Evolutionary conservation across 2,329 filamentous ascomycete species (phyloP).

Genomic region (Stachybotrys echinatus): DNA sequence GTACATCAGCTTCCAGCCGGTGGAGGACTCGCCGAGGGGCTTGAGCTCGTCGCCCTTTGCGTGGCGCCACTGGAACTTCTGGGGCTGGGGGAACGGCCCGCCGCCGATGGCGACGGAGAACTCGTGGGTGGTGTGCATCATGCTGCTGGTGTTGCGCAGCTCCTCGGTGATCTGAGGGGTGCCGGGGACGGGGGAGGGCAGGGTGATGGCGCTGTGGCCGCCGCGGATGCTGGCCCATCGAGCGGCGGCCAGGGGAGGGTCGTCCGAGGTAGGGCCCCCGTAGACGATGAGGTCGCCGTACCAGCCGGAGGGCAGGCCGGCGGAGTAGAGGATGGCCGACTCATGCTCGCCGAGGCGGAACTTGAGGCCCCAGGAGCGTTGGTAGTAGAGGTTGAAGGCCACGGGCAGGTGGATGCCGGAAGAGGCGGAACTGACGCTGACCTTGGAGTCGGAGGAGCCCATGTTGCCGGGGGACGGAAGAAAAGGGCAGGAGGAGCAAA

Average conservation of each 20-base stretch:
- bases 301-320: slow-evolving; percentile 5
- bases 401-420: slow-evolving; percentile 3
- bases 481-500: background rate
- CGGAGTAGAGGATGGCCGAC: slow-evolving; percentile 2
- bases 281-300: slow-evolving; percentile 10
- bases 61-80: slow-evolving; percentile 39
- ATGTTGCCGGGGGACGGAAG: slow-evolving; percentile 1
- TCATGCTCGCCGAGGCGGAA: slow-evolving; percentile 7
- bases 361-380: slow-evolving; percentile 3
- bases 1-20: slow-evolving; percentile 33
- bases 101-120: slow-evolving; percentile 25
- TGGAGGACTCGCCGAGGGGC: slow-evolving; percentile 20
- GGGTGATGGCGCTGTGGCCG: slow-evolving; percentile 6
- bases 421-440: slow-evolving; percentile 1
- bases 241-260: slow-evolving; percentile 4
- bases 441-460: slow-evolving; percentile 11
- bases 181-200: slow-evolving; percentile 8
- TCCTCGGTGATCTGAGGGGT: slow-evolving; percentile 4
- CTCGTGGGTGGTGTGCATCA: slow-evolving; percentile 8
- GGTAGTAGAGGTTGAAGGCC: slow-evolving; percentile 8
- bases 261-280: slow-evolving; percentile 5
- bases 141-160: slow-evolving; percentile 4
- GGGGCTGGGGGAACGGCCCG: slow-evolving; percentile 23
- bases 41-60: slow-evolving; percentile 27
- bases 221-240: slow-evolving; percentile 2